Evolutionary conservation across 257 asterid genomes (phyloP), one percentile per base, ranked within the genome.

Genomic region (Cruciata laevipes): DNA sequence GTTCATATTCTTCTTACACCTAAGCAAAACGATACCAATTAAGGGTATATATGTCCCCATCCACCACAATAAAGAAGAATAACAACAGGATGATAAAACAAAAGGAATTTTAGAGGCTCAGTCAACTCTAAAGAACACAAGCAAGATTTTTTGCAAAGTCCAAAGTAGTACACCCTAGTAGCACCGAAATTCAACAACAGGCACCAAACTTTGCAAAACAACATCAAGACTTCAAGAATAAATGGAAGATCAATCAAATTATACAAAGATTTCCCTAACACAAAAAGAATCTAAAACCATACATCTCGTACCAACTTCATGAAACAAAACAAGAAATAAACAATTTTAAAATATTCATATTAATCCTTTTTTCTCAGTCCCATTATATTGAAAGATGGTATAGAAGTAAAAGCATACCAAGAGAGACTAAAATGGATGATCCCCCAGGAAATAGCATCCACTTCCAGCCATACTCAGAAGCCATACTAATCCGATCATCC

Each of bases 401-500:
- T n/a, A n/a, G n/a, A n/a, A n/a, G n/a, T n/a, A n/a, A n/a, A n/a
- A n/a, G n/a, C n/a, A n/a, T n/a, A n/a, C n/a, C n/a, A n/a, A n/a
- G n/a, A n/a, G n/a, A n/a, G n/a, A n/a, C n/a, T n/a, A n/a, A n/a
- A n/a, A n/a, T n/a, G n/a, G n/a, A n/a, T n/a, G n/a, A 84, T 87
- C 11, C 95, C 99, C 89, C 91, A 93, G 72, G 86, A 85, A 74
- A 93, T 66, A 10, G 97, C 90, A 71, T 93, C 99, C n/a, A n/a
- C 78, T 95, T 90, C 99, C 99, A 93, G 38, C 95, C 99, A 80
- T 78, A 96, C 77, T 89, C 97, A 82, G 97, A 93, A 76, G 96
- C 96, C 53, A 93, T 71, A 81, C 82, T 92, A 81, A 95, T 83
- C 80, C 69, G 91, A 93, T 88, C 95, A 86, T 88, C 95, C 85